phyloP scores from a whole-genome alignment of 1,284 basidiomycete genomes.

The Schizopora paradoxa region DNA sequence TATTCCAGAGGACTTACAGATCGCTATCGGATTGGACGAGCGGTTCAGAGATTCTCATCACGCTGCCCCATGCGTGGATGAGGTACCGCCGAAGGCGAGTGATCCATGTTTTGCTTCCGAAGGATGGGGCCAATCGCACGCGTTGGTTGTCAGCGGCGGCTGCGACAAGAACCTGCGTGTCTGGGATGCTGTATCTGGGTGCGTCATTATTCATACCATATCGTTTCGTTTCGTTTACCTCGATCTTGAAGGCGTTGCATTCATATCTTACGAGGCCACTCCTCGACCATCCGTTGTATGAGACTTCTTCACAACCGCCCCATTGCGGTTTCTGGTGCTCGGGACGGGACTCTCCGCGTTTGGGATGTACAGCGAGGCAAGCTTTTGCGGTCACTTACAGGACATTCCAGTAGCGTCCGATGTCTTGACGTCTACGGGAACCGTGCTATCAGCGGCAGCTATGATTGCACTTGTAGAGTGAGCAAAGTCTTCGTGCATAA shows the following conservation, averaged over 20 bases:
- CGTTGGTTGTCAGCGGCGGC: constrained; percentile 86
- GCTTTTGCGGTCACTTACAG: constrained; percentile 64
- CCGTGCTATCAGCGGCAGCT: constrained; percentile 82
- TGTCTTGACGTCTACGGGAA: constrained; percentile 86
- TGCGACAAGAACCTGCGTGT: constrained; percentile 88
- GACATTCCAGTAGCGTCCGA: constrained; percentile 81
- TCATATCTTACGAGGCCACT: constrained; percentile 79
- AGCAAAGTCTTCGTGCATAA: constrained; percentile 26
- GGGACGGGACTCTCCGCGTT: constrained; percentile 83
- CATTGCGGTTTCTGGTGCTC: constrained; percentile 84
- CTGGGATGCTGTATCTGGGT: constrained; percentile 89
- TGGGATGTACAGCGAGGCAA: constrained; percentile 89
- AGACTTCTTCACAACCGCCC: constrained; percentile 85
- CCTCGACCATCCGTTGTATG: constrained; percentile 88
- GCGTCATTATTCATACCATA: constrained; percentile 25
- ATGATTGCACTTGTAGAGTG: constrained; percentile 80
- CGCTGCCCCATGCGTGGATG: constrained; percentile 24
- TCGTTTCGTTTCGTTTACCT: not conserved
- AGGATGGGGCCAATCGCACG: constrained; percentile 60
- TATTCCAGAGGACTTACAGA: constrained; percentile 28
- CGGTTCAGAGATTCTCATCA: not conserved
- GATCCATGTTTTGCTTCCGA: constrained; percentile 61
- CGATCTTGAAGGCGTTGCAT: constrained; percentile 59
- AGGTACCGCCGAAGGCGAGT: constrained; percentile 38
- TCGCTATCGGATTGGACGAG: constrained; percentile 31